Base-by-base conservation (phyloP, 2,329 filamentous ascomycete genomes). In the Chalaropsis thielavioides region DNA sequence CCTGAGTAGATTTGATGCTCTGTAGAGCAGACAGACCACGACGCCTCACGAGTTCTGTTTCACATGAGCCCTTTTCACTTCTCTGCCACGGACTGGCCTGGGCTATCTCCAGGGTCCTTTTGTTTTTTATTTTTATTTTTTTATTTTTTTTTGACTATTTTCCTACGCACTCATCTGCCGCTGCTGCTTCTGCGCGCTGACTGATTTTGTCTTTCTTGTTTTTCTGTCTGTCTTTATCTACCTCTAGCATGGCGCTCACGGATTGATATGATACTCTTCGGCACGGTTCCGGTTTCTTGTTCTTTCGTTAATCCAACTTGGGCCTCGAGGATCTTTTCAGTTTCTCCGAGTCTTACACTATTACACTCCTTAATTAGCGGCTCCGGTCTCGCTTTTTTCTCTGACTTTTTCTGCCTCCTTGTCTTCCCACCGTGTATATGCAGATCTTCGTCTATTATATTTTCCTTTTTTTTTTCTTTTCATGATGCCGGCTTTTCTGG, bases 241-340 rank as follows among this genome's bases (percentile, higher is more conserved):
- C 41, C 27, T 44, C 19, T 27, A 63, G 35, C 46, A 64, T 58
- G 62, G 62, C 62, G 62, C 62, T 64, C 51, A 64, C 54, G 62
- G 62, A 59, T 43, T 59, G 62, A 64, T 64, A 64, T 64, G 62
- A 64, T 64, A 62, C 64, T 62, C 64, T 66, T 51, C 51, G 64
- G 59, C 64, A 62, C 59, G 61, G 46, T 49, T 40, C 54, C n/a
- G 35, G 51, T n/a, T 56, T 60, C 31, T 66, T 64, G 13, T 54
- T 59, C 43, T 46, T 56, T 61, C 43, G 60, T 44, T 49, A 44
- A 46, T 62, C 43, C 60, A 62, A 49, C 60, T 49, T 44, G 22
- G 41, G 43, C 54, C 54, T 58, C 54, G 41, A 62, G 58, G 58
- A 61, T 43, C 60, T 62, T 62, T 46, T 62, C 17, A 46, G 24